Conservation (phyloP, 78 protist species). For the Cavenderia fasciculata region DNA sequence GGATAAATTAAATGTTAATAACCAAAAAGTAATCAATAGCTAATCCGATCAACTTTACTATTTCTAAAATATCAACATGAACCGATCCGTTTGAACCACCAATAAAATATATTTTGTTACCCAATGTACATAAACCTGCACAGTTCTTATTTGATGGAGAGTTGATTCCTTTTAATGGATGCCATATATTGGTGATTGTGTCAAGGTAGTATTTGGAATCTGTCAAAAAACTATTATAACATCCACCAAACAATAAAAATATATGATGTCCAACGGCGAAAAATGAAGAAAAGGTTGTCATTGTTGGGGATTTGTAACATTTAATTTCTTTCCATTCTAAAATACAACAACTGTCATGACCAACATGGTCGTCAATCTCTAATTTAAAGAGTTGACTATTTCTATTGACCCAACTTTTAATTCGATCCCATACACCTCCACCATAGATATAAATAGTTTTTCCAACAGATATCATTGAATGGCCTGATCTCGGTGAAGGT, state of each 20-base stretch:
- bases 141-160: background rate
- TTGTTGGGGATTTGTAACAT: constrained; percentile 3
- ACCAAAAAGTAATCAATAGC: no score
- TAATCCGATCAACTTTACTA: no score
- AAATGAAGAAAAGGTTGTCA: background rate
- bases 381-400: constrained; percentile 18
- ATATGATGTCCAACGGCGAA: constrained; percentile 7
- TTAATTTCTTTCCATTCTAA: background rate
- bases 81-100: background rate
- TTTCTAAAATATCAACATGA: background rate
- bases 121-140: background rate
- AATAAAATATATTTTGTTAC: background rate
- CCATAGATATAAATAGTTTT: constrained; percentile 1
- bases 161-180: background rate
- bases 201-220: background rate
- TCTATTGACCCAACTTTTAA: constrained; percentile 1
- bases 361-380: no score
- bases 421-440: constrained; percentile 18
- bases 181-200: background rate
- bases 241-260: constrained; percentile 1
- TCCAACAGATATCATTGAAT: constrained; percentile 1
- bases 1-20: no score
- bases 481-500: constrained; percentile 4
- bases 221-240: background rate
- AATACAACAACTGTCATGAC: constrained; percentile 9